Conservation (phyloP, 352 stramenopile genomes). For the Phytophthora quininea region DNA sequence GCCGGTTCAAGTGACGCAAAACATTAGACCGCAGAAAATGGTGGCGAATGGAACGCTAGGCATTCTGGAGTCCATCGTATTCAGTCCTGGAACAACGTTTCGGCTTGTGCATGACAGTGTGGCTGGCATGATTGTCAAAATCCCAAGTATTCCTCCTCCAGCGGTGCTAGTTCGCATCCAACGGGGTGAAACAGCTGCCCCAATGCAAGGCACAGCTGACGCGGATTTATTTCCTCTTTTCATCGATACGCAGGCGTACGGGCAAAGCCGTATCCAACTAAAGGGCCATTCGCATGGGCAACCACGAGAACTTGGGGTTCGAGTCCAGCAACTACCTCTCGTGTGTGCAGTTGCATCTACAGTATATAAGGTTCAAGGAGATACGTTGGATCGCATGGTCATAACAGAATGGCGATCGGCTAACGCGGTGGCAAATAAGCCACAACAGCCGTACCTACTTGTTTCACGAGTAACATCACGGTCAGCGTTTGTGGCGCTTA, state of each 20-base stretch:
- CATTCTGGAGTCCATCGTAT: slow-evolving; percentile 4
- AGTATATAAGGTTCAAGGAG: slow-evolving; percentile 21
- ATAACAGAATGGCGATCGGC: slow-evolving; percentile 7
- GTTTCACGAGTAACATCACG: slow-evolving; percentile 13
- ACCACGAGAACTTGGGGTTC: not conserved
- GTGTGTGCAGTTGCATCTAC: slow-evolving; percentile 16
- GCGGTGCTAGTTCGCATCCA: slow-evolving; percentile 1
- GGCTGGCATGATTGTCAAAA: slow-evolving; percentile 3
- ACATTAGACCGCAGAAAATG: slow-evolving; percentile 4
- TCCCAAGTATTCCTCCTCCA: not conserved
- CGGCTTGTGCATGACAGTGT: slow-evolving; percentile 7
- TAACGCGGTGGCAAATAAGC: slow-evolving; percentile 6
- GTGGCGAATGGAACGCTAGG: slow-evolving; percentile 19
- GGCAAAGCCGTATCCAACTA: slow-evolving; percentile 1
- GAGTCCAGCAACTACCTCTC: slow-evolving; percentile 18
- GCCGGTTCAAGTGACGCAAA: slow-evolving; percentile 11
- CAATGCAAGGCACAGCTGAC: not conserved
- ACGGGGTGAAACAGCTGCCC: not conserved
- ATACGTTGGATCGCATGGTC: slow-evolving; percentile 17
- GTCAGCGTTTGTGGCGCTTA: not conserved
- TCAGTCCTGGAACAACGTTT: slow-evolving; percentile 7
- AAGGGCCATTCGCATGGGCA: not conserved
- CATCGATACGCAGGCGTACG: slow-evolving; percentile 6
- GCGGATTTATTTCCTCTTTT: slow-evolving; percentile 13
- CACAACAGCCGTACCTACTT: slow-evolving; percentile 15